Evolutionary conservation across 2,329 filamentous ascomycete species (phyloP), one percentile per base, ranked within the genome.

Genomic region (Ophiostoma tasmaniense): DNA sequence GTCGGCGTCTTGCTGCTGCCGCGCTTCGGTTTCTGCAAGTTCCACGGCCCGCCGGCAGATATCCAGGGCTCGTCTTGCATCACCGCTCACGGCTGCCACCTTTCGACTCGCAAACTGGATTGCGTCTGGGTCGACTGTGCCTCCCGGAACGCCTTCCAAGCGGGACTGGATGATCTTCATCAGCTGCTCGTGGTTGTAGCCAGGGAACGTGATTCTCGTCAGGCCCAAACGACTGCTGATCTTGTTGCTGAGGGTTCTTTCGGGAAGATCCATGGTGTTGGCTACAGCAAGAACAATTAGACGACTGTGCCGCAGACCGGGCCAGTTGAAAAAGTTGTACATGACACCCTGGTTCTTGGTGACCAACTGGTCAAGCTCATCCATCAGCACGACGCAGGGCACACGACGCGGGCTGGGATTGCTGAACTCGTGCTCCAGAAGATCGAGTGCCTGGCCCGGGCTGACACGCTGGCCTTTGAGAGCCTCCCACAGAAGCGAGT

Each of bases 271-370:
- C 95, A 99, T 99, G 30, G 95, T 99, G 78, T 99, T 99, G 67
- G 95, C 96, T 22, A 99, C 95, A 13, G 96, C 96, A 7, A 99
- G 87, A 7, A 99, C 96, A 77, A 99, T 97, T 62, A 99, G 84
- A 66, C 93, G 88, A 68, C 92, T 97, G 78, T 99, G 93, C 66
- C 91, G 87, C 68, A 98, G 83, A 13, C 92, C 91, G 3, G 95
- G 95, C 95, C 95, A 99, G 76, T 99, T 99, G 85, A 99, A 99
- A 79, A 99, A 99, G 79, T 99, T 99, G 81, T 99, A 99, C 95
- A 99, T 99, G 79, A 99, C 95, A n/a, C 92, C 94, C 78, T 99
- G 96, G 75, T 97, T 98, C 76, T 94, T 95, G 14, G 95, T 99
- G 5, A 99, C 96, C 8, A 99, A 86, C 79, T 99, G 95, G 77